Evolutionary conservation across 495 filamentous ascomycete genomes (phyloP).

Genomic region (Hypoxylon cercidicola): DNA sequence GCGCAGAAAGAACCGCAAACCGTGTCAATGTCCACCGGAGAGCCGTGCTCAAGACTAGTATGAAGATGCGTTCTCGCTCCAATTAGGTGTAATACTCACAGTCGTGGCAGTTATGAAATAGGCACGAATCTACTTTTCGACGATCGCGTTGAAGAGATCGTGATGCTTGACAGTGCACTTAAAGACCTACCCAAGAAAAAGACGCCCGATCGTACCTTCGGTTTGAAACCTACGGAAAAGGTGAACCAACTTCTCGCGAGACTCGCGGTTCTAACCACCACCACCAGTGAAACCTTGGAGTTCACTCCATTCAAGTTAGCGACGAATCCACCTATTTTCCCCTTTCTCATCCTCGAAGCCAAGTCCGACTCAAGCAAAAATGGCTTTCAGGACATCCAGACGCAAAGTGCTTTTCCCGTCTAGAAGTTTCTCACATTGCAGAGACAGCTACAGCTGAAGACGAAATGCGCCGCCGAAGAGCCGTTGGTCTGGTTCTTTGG

Average conservation of each 20-base stretch:
- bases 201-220: not conserved
- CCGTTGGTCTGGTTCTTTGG: constrained; percentile 43
- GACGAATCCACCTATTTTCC: not conserved
- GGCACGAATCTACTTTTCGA: not conserved
- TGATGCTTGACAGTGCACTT: not conserved
- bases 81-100: not conserved
- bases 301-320: not conserved
- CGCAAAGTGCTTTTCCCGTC: not conserved
- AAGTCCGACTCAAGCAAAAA: not conserved
- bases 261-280: too few relatives aligned
- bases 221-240: not conserved
- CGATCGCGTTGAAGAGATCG: not conserved
- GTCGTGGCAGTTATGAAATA: not conserved
- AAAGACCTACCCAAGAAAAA: not conserved
- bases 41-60: not conserved
- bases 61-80: not conserved
- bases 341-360: not conserved
- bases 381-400: not conserved
- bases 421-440: not conserved
- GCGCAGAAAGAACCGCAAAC: not conserved
- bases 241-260: not conserved
- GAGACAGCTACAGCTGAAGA: not conserved
- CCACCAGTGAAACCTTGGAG: too few relatives aligned
- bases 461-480: not conserved
- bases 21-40: not conserved